Evolutionary conservation across 176 grass and related monocot species (phyloP).

Genomic region (Pharus latifolius): DNA sequence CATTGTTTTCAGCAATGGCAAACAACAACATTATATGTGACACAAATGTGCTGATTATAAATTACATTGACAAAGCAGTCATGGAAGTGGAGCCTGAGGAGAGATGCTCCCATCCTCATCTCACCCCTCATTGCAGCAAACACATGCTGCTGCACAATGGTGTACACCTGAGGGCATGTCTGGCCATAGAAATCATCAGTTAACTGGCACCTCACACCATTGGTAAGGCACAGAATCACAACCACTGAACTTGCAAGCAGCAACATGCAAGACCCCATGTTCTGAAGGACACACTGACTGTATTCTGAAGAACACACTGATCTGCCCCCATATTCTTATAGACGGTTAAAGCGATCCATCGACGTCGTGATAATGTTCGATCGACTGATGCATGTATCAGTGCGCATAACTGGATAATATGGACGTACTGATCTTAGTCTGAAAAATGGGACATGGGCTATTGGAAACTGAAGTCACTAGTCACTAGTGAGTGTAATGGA

Average conservation of each 20-base stretch:
- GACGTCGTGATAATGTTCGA: neutral
- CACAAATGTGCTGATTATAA: neutral
- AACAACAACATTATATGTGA: neutral
- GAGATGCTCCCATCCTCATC: conserved; percentile 61
- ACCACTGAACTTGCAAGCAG: conserved; percentile 28
- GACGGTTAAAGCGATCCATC: neutral
- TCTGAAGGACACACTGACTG: neutral
- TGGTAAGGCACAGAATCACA: conserved; percentile 21
- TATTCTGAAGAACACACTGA: neutral
- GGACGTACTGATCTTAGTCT: neutral
- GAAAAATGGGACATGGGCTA: neutral
- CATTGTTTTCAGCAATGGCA: neutral
- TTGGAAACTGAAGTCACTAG: neutral
- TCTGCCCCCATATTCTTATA: neutral
- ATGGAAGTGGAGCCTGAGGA: conserved; percentile 84
- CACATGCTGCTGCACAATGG: conserved; percentile 35
- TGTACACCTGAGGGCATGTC: conserved; percentile 40
- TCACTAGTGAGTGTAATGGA: conserved; percentile 30
- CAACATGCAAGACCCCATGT: conserved; percentile 21
- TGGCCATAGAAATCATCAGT: conserved; percentile 22
- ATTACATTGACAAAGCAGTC: conserved; percentile 83
- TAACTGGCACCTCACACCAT: conserved; percentile 20
- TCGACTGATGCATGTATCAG: too few species aligned
- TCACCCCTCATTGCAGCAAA: conserved; percentile 36
- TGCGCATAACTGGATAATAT: too few species aligned